Conservation (phyloP, 1,139 yeast genomes). For the Kurtzmaniella natalensis region DNA sequence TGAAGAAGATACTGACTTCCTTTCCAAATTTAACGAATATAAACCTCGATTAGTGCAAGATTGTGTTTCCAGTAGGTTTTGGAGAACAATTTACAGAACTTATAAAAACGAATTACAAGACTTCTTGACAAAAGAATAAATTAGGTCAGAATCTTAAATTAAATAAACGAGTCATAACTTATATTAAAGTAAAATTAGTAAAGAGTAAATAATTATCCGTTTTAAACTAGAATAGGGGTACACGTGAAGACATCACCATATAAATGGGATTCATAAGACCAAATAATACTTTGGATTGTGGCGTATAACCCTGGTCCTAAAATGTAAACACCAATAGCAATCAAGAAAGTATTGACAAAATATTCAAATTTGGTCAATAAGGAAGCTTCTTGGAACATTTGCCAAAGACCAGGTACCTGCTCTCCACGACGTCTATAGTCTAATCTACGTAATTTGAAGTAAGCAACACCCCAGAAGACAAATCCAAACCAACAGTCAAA, state of each 20-base stretch:
- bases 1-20: neutral
- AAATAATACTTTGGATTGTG: slow-evolving; percentile 48
- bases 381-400: slow-evolving; percentile 17
- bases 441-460: slow-evolving; percentile 29
- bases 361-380: slow-evolving; percentile 26
- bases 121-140: too few relatives aligned
- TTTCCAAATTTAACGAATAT: neutral
- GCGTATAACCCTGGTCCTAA: slow-evolving; percentile 59
- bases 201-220: too few relatives aligned
- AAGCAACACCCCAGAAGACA: slow-evolving; percentile 65
- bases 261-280: slow-evolving; percentile 40
- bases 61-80: slow-evolving; percentile 5
- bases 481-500: slow-evolving; percentile 67
- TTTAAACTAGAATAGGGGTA: slow-evolving; percentile 14
- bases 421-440: slow-evolving; percentile 6
- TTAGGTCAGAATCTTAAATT: too few relatives aligned
- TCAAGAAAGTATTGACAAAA: slow-evolving; percentile 31
- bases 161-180: too few relatives aligned
- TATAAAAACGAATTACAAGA: too few relatives aligned
- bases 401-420: slow-evolving; percentile 11
- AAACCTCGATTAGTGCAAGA: slow-evolving; percentile 2
- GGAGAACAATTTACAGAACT: slow-evolving; percentile 2
- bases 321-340: slow-evolving; percentile 46
- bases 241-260: slow-evolving; percentile 52
- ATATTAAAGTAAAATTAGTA: too few relatives aligned